These are phyloP conservation scores for Tricharina praecox DNA, from an alignment of 495 filamentous ascomycete genomes.

Conservation along the genomic window DNA sequence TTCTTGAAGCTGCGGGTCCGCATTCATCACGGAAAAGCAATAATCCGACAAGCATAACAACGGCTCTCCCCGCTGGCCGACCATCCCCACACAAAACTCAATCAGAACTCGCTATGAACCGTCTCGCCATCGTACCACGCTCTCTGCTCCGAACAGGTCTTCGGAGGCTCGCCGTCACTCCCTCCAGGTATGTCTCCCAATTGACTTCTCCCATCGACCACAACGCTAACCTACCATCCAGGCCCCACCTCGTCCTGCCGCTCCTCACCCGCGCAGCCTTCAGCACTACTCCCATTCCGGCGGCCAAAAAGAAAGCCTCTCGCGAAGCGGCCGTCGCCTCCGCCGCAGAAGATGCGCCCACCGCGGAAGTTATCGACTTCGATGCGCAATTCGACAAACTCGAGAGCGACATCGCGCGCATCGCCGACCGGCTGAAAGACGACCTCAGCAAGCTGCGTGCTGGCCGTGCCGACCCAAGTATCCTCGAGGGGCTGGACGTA, in stretches of 20 bases:
- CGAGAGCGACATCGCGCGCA: constrained; percentile 9
- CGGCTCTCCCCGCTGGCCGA: no score
- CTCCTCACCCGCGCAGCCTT: no score
- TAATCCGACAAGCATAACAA: not conserved
- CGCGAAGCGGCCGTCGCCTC: no score
- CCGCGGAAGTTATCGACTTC: constrained; percentile 8
- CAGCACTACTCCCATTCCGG: no score
- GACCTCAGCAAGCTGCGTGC: constrained; percentile 20
- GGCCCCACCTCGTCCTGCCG: no score
- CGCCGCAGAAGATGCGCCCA: not conserved
- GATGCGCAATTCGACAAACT: constrained; percentile 15
- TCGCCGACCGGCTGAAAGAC: constrained; percentile 16
- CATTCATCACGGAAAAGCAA: not conserved
- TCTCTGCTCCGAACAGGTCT: not conserved
- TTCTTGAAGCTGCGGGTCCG: no score
- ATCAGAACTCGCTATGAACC: not conserved
- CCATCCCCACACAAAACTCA: no score
- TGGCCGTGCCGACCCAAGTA: constrained; percentile 4
- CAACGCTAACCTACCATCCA: no score
- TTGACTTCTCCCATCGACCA: no score
- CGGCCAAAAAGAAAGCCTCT: no score
- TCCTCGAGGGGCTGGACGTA: constrained; percentile 14
- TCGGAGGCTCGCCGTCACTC: not conserved
- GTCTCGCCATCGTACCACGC: not conserved
- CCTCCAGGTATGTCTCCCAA: not conserved